Evolutionary conservation across 441 rosid species (phyloP), one percentile per base, ranked within the genome.

Genomic region (Adansonia rubrostipa): DNA sequence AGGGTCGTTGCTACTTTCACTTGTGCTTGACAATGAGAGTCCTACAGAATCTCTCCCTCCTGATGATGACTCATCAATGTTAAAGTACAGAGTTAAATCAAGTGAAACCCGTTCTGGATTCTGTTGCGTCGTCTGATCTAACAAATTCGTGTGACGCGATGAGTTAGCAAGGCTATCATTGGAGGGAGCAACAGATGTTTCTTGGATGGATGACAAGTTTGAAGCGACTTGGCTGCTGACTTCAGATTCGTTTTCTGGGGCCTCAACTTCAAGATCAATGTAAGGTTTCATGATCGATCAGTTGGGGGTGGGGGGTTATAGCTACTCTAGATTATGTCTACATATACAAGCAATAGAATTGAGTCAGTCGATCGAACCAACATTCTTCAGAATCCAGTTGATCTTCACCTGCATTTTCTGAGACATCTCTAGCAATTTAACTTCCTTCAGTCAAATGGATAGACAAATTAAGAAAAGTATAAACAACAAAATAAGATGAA

Each of bases 171-270:
- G 78, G 78, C 86, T 85, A 64, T 81, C 79, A 48, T 72, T 83
- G 62, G 85, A 84, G 42, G 81, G 90, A 73, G 61, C 81, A 8
- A 54, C 74, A 20, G 84, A 74, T 22, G 57, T 54, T 80, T 81
- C 88, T 28, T 81, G 89, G 76, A 28, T 61, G 60, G 28, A 24
- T 24, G 92, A 89, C 77, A 89, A 78, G 85, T 86, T 90, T 62
- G 97, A 90, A 28, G 89, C 97, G 6, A 92, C 94, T 82, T 90
- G 94, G 78, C 89, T 88, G 81, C 84, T 71, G 56, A 86, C 80
- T 33, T 88, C 92, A 0, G 92, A 88, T 77, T 83, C 89, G 67
- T 83, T 83, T 82, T 88, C 93, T 3, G 87, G 85, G 54, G 89
- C 89, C 79, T 87, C 93, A 63, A 84, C 71, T 82, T 90, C 91